Evolutionary conservation across 768 basidiomycete genomes (phyloP), one percentile per base, ranked within the genome.

Genomic region (Inosperma sp.): DNA sequence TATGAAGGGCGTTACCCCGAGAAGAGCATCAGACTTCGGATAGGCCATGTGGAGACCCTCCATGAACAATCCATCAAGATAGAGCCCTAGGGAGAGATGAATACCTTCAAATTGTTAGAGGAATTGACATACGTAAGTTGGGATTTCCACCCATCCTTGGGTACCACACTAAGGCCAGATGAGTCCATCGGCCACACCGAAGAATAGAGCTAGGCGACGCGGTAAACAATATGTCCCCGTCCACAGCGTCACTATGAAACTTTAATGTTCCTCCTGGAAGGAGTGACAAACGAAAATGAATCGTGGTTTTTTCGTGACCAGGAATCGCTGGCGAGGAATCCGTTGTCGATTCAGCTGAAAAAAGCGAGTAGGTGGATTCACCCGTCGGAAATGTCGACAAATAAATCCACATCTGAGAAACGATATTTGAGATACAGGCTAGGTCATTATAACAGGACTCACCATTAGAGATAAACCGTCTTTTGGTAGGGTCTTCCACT

Each of bases 401-500:
- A 68, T 73, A 77, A 7, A 79, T 55, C 79, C 79, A 81, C 31
- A 72, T 72, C 78, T 80, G 33, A 19, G 47, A n/a, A 29, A 17
- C n/a, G 22, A 14, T 22, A 54, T 10, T 59, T 51, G 21, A 21
- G 22, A 23, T 16, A 17, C 27, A 8, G 26, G 14, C 27, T 23
- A 31, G 8, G 48, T 22, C 16, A 23, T n/a, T 41, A 36, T 21
- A 36, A 21, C 29, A 42, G 5, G 6, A 62, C 65, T 26, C 52
- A 83, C 88, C 82, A 88, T 81, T 63, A 84, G 83, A 2, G 87
- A 86, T 59, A 89, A 80, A 0, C 88, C 90, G 10, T 75, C 65
- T 1, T 70, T 57, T 0, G 86, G 83, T 36, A 89, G 64, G 0
- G 79, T 78, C 52, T 75, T 77, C 29, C 55, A 59, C 17, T 48